phyloP scores from a whole-genome alignment of 177 flowering plant genomes.

The Vitis hybrid region DNA sequence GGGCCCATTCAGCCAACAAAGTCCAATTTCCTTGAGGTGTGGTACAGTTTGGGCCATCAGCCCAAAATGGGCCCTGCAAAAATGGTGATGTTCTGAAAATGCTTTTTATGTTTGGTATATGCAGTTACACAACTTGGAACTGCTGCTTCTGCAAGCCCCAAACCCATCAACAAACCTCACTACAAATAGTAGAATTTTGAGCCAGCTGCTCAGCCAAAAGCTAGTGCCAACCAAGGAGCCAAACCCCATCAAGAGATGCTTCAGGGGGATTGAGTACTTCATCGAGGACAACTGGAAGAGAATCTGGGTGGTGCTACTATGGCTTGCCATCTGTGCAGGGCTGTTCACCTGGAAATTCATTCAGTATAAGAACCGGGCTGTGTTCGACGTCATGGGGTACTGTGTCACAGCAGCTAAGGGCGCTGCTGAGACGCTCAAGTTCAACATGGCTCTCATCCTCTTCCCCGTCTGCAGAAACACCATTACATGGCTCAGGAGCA shows the following conservation, averaged over 20 bases:
- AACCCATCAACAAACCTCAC: slow-evolving; percentile 25
- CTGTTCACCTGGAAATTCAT: slow-evolving; percentile 66
- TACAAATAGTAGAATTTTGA: slow-evolving; percentile 36
- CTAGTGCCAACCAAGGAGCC: slow-evolving; percentile 44
- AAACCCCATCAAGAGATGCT: slow-evolving; percentile 35
- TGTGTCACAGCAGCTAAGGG: slow-evolving; percentile 63
- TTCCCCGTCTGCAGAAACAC: slow-evolving; percentile 58
- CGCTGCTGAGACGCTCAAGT: slow-evolving; percentile 58
- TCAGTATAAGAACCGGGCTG: slow-evolving; percentile 50
- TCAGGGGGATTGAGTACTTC: slow-evolving; percentile 27
- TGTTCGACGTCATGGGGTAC: slow-evolving; percentile 62
- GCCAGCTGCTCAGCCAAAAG: slow-evolving; percentile 50
- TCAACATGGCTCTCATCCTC: slow-evolving; percentile 64
- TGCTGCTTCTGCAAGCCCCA: slow-evolving; percentile 52
- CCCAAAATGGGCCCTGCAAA: neutral
- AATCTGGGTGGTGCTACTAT: slow-evolving; percentile 54
- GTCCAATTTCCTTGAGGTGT: neutral
- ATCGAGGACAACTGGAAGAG: slow-evolving; percentile 61
- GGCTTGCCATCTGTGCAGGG: slow-evolving; percentile 45
- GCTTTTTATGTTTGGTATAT: neutral
- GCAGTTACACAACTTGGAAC: slow-evolving; percentile 56
- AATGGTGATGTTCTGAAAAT: neutral
- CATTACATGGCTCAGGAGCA: slow-evolving; percentile 52
- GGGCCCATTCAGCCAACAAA: neutral
- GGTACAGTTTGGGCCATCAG: neutral